Evolutionary conservation across 441 rosid genomes (phyloP), one percentile per base, ranked within the genome.

Genomic region (Macaranga tanarius): DNA sequence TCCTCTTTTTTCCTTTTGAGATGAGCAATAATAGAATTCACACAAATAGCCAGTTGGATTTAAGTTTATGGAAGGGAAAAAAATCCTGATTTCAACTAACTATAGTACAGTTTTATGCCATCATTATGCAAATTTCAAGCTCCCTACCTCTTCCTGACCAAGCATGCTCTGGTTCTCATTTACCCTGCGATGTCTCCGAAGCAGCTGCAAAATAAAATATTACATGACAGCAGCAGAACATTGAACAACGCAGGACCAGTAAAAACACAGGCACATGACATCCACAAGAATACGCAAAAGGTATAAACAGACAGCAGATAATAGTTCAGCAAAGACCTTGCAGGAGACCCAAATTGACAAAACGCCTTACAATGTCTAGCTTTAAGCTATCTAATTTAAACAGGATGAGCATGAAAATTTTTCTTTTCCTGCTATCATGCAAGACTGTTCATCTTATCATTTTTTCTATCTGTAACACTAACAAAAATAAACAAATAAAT

Each of bases 151-250:
- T 62, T 83, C 89, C 65, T 82, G 81, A 69, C 89, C 80, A 57
- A 88, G 83, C 62, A 73, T 72, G 59, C 84, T 82, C 77, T 88
- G 90, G 80, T 80, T 69, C 75, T 74, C 82, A 83, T 87, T 86
- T 74, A 87, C 63, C 81, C 95, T 82, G 56, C 91, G 91, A 77
- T 88, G 91, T 71, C 95, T 85, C 82, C 91, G 69, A 20, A 90
- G 78, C 63, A 90, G 83, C 92, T 90, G 85, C 62, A 76, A 63
- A 51, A 59, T 8, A 58, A 65, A 79, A 25, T 38, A 48, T 45
- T 54, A 73, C 3, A 40, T 47, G 40, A 11, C 23, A 58, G 23
- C n/a, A 31, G 56, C 19, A 71, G 28, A n/a, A 51, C 2, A 63
- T 11, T 26, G 61, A 45, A 52, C 10, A 16, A 50, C 19, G 50